Evolutionary conservation across 305 asterid species (phyloP).

Genomic region (Plantago coronopus): DNA sequence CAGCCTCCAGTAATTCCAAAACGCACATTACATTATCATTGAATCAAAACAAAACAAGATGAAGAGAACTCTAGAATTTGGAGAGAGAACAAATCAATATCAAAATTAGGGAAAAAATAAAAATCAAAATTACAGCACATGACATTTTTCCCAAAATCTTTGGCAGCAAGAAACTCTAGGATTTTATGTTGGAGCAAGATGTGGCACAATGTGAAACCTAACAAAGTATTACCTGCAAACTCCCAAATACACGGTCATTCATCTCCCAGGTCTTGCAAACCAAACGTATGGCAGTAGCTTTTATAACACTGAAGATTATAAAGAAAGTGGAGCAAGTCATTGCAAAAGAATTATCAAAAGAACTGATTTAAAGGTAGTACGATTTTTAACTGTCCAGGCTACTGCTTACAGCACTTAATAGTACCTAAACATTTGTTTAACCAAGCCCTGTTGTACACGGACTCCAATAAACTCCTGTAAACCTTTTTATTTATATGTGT

Average conservation of each 20-base stretch:
- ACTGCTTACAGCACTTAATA: neutral
- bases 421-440: conserved; percentile 2
- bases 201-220: conserved; percentile 18
- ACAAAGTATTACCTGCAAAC: conserved; percentile 67
- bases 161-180: no score
- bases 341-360: conserved; percentile 10
- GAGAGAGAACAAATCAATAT: no score
- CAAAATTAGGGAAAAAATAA: no score
- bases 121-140: neutral
- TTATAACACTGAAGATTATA: conserved; percentile 49
- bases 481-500: no score
- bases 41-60: no score
- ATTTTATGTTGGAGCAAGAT: neutral
- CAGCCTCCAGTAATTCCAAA: no score
- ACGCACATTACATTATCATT: no score
- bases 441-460: neutral
- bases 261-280: conserved; percentile 96
- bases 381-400: neutral
- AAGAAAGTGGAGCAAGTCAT: conserved; percentile 26
- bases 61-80: no score
- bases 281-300: conserved; percentile 84
- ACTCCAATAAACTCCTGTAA: neutral
- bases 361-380: conserved; percentile 6
- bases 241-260: conserved; percentile 83
- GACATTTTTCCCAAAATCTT: no score